A percentile compares a stretch with the other conserved stretches of the same genome.
Conservation (phyloP, 495 filamentous ascomycete species). For the Annulohypoxylon stygium region DNA sequence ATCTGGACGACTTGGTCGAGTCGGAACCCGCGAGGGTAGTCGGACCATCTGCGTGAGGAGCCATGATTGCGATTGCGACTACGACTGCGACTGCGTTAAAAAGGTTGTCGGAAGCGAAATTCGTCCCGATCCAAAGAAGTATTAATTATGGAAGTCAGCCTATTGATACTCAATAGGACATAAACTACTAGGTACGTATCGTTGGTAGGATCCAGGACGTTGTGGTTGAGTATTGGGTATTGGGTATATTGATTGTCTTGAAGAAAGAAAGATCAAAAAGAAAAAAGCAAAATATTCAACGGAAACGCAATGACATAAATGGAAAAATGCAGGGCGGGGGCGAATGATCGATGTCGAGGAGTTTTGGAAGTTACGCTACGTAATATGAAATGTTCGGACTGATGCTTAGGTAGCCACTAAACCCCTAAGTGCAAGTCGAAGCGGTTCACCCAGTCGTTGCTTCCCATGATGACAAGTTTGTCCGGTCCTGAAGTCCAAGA, state of each 20-base stretch:
- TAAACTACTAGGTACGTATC: neutral
- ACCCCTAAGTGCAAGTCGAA: conserved; percentile 78
- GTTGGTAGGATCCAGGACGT: neutral
- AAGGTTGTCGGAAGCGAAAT: neutral
- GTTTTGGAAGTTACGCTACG: conserved; percentile 41
- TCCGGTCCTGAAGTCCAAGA: conserved; percentile 29
- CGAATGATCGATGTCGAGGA: conserved; percentile 34
- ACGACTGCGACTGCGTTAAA: neutral
- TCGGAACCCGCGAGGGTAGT: conserved; percentile 50
- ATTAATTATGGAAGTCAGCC: conserved; percentile 17
- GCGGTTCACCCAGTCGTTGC: conserved; percentile 53
- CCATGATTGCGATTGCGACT: conserved; percentile 59
- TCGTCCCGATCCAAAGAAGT: conserved; percentile 10
- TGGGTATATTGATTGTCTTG: conserved; percentile 18
- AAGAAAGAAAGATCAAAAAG: conserved; percentile 26
- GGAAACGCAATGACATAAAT: conserved; percentile 39
- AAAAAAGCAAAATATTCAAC: conserved; percentile 32
- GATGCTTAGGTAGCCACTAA: conserved; percentile 59
- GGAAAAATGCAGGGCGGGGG: conserved; percentile 49
- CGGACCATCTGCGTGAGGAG: conserved; percentile 67
- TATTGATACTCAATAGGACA: conserved; percentile 37
- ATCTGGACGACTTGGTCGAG: conserved; percentile 61
- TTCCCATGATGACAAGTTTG: conserved; percentile 46
- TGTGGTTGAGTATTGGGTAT: neutral
- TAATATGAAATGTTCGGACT: conserved; percentile 49